phyloP scores from a whole-genome alignment of 2,329 filamentous ascomycete species.

The Fusarium clavum region DNA sequence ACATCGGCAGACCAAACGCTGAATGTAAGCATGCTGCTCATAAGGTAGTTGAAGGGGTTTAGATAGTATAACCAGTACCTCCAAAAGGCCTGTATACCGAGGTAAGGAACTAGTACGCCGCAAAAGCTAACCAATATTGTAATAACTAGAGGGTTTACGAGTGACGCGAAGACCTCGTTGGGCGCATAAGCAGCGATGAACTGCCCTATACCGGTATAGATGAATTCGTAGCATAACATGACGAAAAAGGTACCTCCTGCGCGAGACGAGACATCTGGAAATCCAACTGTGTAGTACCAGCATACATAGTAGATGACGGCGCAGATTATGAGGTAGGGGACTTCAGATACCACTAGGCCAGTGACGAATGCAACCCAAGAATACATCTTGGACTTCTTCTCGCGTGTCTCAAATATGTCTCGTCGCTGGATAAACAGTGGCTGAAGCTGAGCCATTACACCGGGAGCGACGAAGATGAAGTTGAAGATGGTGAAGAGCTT shows the following conservation, averaged over 20 bases:
- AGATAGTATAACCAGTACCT: slow-evolving; percentile 72
- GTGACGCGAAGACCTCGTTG: slow-evolving; percentile 68
- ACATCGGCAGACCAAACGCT: slow-evolving; percentile 60
- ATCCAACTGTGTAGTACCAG: slow-evolving; percentile 70
- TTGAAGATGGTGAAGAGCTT: slow-evolving; percentile 71
- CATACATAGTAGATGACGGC: slow-evolving; percentile 62
- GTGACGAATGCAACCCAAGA: slow-evolving; percentile 70
- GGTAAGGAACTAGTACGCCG: slow-evolving; percentile 78
- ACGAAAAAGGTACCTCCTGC: slow-evolving; percentile 65
- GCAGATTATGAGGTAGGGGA: slow-evolving; percentile 59
- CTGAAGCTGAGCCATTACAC: slow-evolving; percentile 63
- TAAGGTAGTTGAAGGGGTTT: slow-evolving; percentile 72
- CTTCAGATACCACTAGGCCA: slow-evolving; percentile 61
- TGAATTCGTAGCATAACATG: slow-evolving; percentile 69
- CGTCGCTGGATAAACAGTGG: slow-evolving; percentile 61
- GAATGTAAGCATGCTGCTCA: slow-evolving; percentile 67
- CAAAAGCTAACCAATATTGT: slow-evolving; percentile 76
- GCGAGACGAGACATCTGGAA: slow-evolving; percentile 56
- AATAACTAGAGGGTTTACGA: slow-evolving; percentile 68
- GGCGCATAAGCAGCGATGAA: slow-evolving; percentile 72
- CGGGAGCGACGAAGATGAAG: slow-evolving; percentile 71
- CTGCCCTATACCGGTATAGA: slow-evolving; percentile 71
- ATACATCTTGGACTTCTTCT: slow-evolving; percentile 66
- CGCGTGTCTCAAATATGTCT: slow-evolving; percentile 61
- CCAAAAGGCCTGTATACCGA: slow-evolving; percentile 74